Percentiles rank a stretch among this genome's conserved stretches.
Evolutionary conservation across 2,329 filamentous ascomycete species (phyloP).

Genomic region (Mollisia scopiformis): DNA sequence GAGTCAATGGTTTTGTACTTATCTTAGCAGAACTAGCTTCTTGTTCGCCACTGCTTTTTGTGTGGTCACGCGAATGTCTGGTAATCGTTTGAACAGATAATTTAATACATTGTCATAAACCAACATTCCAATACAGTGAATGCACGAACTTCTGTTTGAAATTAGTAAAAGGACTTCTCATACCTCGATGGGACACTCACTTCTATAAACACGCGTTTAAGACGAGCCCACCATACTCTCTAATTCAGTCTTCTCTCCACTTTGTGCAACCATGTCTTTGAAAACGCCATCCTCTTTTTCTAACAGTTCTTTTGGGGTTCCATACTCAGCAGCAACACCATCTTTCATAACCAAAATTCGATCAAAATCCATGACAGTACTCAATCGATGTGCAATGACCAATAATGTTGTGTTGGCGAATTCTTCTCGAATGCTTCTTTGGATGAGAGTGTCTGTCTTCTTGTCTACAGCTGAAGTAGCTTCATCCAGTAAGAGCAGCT

Average conservation of each 20-base stretch:
- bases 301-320: conserved; percentile 59
- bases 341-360: conserved; percentile 71
- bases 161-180: background rate
- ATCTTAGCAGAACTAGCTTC: too few species aligned
- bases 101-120: background rate
- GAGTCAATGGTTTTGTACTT: too few species aligned
- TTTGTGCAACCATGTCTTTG: conserved; percentile 27
- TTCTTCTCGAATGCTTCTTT: conserved; percentile 73
- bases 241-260: conserved; percentile 23
- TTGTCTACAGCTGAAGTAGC: conserved; percentile 79
- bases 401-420: conserved; percentile 69
- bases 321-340: conserved; percentile 68
- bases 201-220: background rate
- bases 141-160: background rate
- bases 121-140: background rate
- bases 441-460: conserved; percentile 72
- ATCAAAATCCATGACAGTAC: conserved; percentile 77
- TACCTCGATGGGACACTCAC: background rate
- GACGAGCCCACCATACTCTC: conserved; percentile 6
- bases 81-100: too few species aligned
- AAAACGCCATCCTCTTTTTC: conserved; percentile 24
- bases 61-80: background rate
- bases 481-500: conserved; percentile 94
- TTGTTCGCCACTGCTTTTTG: too few species aligned
- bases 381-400: conserved; percentile 75